Evolutionary conservation across 148 eudicot genomes (phyloP).

Genomic region (Pharnaceum exiguum): DNA sequence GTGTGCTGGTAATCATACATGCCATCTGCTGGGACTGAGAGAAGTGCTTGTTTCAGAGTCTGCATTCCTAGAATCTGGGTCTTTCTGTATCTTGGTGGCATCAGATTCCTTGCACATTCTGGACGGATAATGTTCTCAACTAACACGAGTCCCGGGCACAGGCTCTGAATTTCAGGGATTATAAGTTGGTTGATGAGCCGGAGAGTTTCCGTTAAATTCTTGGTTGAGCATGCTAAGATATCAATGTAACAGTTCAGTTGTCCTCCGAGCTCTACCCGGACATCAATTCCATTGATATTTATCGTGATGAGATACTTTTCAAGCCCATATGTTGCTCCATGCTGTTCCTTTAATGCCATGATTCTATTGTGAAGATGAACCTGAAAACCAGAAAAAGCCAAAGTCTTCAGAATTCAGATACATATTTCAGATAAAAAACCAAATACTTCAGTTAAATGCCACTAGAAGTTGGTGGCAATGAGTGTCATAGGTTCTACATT

Average conservation of each 20-base stretch:
- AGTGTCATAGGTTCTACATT: no score
- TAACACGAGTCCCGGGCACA: conserved; percentile 53
- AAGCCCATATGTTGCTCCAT: conserved; percentile 80
- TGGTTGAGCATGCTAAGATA: conserved; percentile 79
- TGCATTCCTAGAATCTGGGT: conserved; percentile 52
- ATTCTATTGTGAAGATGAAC: conserved; percentile 81
- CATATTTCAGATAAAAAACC: no score
- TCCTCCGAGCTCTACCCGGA: conserved; percentile 89
- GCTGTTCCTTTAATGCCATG: conserved; percentile 60
- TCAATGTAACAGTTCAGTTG: conserved; percentile 58
- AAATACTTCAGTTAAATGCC: no score
- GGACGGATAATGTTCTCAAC: conserved; percentile 66
- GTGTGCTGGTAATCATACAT: conserved; percentile 96
- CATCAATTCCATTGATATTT: conserved; percentile 68
- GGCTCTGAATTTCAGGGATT: conserved; percentile 69
- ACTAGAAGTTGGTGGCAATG: no score
- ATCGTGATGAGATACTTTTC: conserved; percentile 76
- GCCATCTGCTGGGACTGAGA: conserved; percentile 83
- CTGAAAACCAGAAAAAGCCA: conserved; percentile 26
- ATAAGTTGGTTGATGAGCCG: conserved; percentile 76
- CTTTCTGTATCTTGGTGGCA: conserved; percentile 81
- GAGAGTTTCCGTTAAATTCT: conserved; percentile 77
- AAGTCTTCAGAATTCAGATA: no score
- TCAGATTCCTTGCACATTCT: conserved; percentile 68
- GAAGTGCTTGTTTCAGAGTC: conserved; percentile 66